These are phyloP conservation scores for Leucogyrophana mollusca DNA, from an alignment of 768 basidiomycete species.

Conservation along the genomic window DNA sequence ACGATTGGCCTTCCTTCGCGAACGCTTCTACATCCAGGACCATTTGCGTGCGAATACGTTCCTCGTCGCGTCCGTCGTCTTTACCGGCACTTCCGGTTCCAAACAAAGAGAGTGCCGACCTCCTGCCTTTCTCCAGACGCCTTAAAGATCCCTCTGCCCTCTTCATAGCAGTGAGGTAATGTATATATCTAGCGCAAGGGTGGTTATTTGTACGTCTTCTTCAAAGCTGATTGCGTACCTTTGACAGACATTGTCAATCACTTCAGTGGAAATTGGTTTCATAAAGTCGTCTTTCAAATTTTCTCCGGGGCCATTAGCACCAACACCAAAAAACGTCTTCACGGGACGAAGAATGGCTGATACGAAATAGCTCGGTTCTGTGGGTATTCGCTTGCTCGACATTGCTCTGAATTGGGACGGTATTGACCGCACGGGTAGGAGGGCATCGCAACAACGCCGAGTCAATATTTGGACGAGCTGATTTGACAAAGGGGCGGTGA, in stretches of 20 bases:
- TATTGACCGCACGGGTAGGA: slow-evolving; percentile 83
- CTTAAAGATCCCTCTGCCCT: slow-evolving; percentile 91
- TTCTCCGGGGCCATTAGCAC: slow-evolving; percentile 59
- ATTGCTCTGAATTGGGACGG: slow-evolving; percentile 89
- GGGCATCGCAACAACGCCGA: slow-evolving; percentile 79
- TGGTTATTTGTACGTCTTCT: neutral
- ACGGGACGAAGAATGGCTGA: slow-evolving; percentile 77
- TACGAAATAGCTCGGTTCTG: slow-evolving; percentile 87
- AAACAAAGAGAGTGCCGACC: slow-evolving; percentile 78
- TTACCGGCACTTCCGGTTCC: slow-evolving; percentile 45
- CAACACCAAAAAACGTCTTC: slow-evolving; percentile 67
- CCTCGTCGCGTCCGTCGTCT: slow-evolving; percentile 79
- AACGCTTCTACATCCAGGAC: slow-evolving; percentile 84
- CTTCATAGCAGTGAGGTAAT: slow-evolving; percentile 78
- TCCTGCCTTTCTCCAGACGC: slow-evolving; percentile 85
- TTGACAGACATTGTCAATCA: slow-evolving; percentile 72
- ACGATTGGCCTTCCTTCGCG: slow-evolving; percentile 66
- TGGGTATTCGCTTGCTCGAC: slow-evolving; percentile 68
- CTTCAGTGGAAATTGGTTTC: slow-evolving; percentile 49
- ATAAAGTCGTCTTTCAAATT: slow-evolving; percentile 56
- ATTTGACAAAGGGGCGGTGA: slow-evolving; percentile 57
- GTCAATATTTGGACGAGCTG: slow-evolving; percentile 73
- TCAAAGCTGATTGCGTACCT: slow-evolving; percentile 38
- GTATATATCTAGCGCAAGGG: slow-evolving; percentile 59
- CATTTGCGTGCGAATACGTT: slow-evolving; percentile 82